Percentiles rank a stretch among this genome's conserved stretches.
Evolutionary conservation across 345 rosid species (phyloP).

Genomic region (Dimocarpus longan): DNA sequence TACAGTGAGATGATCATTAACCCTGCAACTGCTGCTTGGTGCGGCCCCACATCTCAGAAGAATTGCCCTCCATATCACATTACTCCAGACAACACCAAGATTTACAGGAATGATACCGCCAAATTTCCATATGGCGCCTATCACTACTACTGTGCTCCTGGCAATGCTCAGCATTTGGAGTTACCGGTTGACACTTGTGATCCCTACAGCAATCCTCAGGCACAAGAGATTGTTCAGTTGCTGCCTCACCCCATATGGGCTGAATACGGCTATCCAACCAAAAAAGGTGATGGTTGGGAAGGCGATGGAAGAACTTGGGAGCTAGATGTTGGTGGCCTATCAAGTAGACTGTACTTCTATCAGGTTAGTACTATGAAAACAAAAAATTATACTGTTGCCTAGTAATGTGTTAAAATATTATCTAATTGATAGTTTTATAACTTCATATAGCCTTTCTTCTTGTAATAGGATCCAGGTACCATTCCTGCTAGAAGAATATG

Average conservation of each 20-base stretch:
- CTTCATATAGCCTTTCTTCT: slow-evolving; percentile 11
- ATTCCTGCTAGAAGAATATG: slow-evolving; percentile 65
- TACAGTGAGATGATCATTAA: slow-evolving; percentile 80
- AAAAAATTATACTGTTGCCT: not conserved
- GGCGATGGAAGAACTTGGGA: slow-evolving; percentile 73
- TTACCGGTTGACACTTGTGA: slow-evolving; percentile 54
- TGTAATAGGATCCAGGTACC: slow-evolving; percentile 60
- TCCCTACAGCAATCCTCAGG: slow-evolving; percentile 76
- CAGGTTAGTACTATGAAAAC: slow-evolving; percentile 42
- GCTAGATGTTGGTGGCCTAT: slow-evolving; percentile 66
- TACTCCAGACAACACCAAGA: slow-evolving; percentile 45
- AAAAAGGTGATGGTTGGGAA: slow-evolving; percentile 66
- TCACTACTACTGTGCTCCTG: slow-evolving; percentile 74
- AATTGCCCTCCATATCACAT: slow-evolving; percentile 69
- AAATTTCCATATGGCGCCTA: slow-evolving; percentile 66
- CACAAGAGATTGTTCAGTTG: slow-evolving; percentile 71
- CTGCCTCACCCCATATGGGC: slow-evolving; percentile 78
- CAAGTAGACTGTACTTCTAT: slow-evolving; percentile 71
- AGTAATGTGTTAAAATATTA: not conserved
- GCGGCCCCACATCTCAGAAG: slow-evolving; percentile 37
- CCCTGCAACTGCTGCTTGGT: slow-evolving; percentile 52
- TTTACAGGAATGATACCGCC: slow-evolving; percentile 47
- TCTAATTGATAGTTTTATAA: slow-evolving; percentile 10
- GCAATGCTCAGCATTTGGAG: slow-evolving; percentile 53
- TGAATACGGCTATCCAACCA: slow-evolving; percentile 66